phyloP scores from a whole-genome alignment of 345 rosid species.

The Pugionium dolabratum region DNA sequence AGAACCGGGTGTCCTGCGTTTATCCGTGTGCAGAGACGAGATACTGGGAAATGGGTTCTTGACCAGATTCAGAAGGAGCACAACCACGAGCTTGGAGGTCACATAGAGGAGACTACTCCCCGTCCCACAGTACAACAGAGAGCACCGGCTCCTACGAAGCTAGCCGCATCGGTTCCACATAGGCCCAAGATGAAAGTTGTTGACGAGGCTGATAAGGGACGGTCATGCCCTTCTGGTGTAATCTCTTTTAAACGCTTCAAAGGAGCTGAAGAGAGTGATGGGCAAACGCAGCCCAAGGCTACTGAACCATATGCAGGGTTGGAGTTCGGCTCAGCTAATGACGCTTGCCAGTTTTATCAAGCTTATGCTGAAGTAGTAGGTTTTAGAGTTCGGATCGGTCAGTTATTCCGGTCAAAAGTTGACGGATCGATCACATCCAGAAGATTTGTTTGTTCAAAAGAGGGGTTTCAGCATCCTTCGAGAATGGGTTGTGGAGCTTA shows the following conservation, averaged over 20 bases:
- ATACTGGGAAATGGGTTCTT: slow-evolving; percentile 84
- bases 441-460: slow-evolving; percentile 91
- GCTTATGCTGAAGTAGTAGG: slow-evolving; percentile 67
- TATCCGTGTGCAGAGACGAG: slow-evolving; percentile 68
- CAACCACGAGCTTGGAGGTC: slow-evolving; percentile 70
- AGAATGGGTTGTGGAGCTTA: slow-evolving; percentile 93
- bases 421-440: slow-evolving; percentile 86
- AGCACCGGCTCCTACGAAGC: slow-evolving; percentile 44
- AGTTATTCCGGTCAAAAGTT: slow-evolving; percentile 80
- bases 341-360: slow-evolving; percentile 73
- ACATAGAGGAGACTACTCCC: slow-evolving; percentile 35
- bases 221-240: slow-evolving; percentile 50
- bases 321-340: slow-evolving; percentile 69
- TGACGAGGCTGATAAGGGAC: slow-evolving; percentile 49
- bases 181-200: slow-evolving; percentile 56
- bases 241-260: slow-evolving; percentile 61
- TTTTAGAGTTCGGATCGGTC: slow-evolving; percentile 82
- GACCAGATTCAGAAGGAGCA: slow-evolving; percentile 84
- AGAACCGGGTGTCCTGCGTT: slow-evolving; percentile 91
- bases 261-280: slow-evolving; percentile 48
- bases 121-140: slow-evolving; percentile 42
- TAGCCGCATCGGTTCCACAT: slow-evolving; percentile 45
- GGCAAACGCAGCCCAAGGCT: slow-evolving; percentile 15
- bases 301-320: slow-evolving; percentile 65
- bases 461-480: slow-evolving; percentile 93